Conservation (phyloP, 2,329 filamentous ascomycete genomes). For the Shiraia bambusicola region DNA sequence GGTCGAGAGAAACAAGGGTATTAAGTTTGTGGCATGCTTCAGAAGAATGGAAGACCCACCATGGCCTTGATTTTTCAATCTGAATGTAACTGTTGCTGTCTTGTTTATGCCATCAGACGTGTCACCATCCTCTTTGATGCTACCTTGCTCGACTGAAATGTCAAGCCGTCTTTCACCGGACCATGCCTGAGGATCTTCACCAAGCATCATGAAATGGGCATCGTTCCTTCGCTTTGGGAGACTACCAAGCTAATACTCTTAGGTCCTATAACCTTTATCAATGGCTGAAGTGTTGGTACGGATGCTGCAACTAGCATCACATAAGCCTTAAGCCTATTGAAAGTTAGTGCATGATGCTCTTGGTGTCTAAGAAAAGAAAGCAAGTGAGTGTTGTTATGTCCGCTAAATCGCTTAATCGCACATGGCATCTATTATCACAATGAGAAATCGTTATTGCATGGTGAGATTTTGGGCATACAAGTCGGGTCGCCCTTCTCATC, state of each 20-base stretch:
- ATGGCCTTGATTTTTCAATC: conserved; percentile 89
- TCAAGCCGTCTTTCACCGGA: background rate
- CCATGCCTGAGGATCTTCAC: background rate
- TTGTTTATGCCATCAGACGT: background rate
- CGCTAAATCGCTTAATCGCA: conserved; percentile 3
- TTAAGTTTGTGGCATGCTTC: conserved; percentile 90
- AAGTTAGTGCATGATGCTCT: background rate
- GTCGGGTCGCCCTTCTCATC: conserved; percentile 3
- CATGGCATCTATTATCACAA: conserved; percentile 1
- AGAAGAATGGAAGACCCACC: conserved; percentile 75
- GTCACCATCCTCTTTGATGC: background rate
- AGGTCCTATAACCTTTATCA: background rate
- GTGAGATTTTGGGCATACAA: background rate
- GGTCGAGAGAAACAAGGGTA: conserved; percentile 83
- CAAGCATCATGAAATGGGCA: background rate
- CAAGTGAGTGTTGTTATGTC: background rate
- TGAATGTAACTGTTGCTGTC: background rate
- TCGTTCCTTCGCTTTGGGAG: background rate
- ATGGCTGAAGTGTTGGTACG: conserved; percentile 2
- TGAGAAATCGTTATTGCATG: background rate
- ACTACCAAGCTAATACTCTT: background rate
- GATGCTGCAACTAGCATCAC: conserved; percentile 2
- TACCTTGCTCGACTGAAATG: background rate
- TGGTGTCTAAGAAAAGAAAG: background rate
- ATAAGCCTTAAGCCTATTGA: conserved; percentile 1